phyloP scores from a whole-genome alignment of 371 early-diverging fungal species.

The Haplosporangium sp. region DNA sequence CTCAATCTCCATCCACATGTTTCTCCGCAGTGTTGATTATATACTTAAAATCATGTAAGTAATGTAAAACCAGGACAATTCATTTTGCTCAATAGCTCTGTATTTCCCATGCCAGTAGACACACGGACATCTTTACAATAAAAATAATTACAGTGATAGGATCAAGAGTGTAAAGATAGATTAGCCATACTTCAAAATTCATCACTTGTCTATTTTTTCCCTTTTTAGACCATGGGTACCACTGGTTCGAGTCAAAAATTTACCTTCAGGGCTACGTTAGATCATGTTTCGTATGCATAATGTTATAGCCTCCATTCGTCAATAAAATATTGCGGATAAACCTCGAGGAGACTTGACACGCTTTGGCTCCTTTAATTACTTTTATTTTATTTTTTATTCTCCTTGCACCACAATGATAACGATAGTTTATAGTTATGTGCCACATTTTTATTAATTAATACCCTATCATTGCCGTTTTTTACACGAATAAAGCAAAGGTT shows the following conservation, averaged over 20 bases:
- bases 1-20: no score
- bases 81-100: neutral
- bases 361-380: neutral
- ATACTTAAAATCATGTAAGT: no score
- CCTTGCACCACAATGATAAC: no score
- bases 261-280: neutral
- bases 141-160: neutral
- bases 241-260: no score
- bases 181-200: neutral
- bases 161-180: no score
- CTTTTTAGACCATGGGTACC: neutral
- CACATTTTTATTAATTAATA: no score
- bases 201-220: slow-evolving; percentile 7
- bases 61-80: no score
- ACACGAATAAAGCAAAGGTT: no score
- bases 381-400: no score
- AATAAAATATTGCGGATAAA: neutral
- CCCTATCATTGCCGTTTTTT: no score
- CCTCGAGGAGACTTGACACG: neutral
- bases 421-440: no score
- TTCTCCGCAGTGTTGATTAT: no score
- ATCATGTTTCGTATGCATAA: neutral
- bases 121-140: neutral
- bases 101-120: neutral
- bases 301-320: neutral